Base-by-base conservation (phyloP, 169 alveolate species). In the Cryptosporidium bovis region DNA sequence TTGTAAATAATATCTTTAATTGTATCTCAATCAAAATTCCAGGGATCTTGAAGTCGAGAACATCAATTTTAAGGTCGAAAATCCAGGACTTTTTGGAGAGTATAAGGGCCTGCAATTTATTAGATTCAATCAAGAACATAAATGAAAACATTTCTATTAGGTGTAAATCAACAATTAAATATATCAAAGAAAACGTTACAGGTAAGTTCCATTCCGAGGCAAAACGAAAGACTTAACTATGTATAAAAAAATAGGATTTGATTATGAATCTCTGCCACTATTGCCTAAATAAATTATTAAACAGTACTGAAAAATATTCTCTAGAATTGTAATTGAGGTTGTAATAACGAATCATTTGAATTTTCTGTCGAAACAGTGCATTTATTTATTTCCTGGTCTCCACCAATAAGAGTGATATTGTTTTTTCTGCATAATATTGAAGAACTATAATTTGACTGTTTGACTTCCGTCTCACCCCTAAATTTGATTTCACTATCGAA, bases 251-350 rank as follows among this genome's bases (percentile, higher is more conserved):
- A 4, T 64, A 60, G 87, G 87, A 13, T 60, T 77, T 15, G 66
- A 77, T 36, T 27, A 58, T 24, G 87, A 77, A 51, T 55, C 87
- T 16, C 16, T 77, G 33, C 87, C 87, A 13, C 64, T 77, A 36
- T 62, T 77, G 46, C 87, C 87, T 13, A 77, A 77, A 33, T 77
- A 77, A 60, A 15, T 48, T 7, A 10, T n/a, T 34, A 65, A 66
- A 53, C 12, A n/a, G 29, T 16, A 53, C 12, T 53, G 12, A 16
- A 53, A 5, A 53, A 53, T 53, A n/a, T 53, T 53, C 64, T 20
- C 64, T 53, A 53, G 29, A 53, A 13, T 53, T 53, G 20, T 20
- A 53, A 16, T 53, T 53, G 64, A n/a, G 64, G 20, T 20, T 53
- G 64, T 20, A 53, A 53, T n/a, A 20, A 20, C 12, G 64, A n/a